phyloP scores from a whole-genome alignment of 2,329 filamentous ascomycete genomes.

The Tolypocladium nubicola region DNA sequence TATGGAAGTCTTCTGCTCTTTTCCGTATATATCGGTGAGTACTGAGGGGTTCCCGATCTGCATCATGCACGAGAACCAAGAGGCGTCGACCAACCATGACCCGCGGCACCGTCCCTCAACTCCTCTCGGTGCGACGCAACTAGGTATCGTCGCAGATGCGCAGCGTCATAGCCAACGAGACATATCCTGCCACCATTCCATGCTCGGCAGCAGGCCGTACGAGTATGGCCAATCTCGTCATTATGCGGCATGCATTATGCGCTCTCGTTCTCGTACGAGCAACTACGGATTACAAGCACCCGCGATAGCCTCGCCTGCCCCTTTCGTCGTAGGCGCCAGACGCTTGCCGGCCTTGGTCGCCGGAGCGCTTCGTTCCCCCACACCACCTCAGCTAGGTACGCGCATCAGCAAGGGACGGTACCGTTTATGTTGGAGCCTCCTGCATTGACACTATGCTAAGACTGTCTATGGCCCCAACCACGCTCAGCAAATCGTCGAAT shows the following conservation, averaged over 20 bases:
- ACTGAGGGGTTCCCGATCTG: background rate
- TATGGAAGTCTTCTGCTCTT: too few species aligned
- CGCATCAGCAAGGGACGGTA: background rate
- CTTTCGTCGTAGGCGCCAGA: too few species aligned
- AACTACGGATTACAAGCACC: too few species aligned
- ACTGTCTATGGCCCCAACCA: background rate
- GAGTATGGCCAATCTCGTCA: too few species aligned
- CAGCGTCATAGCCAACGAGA: too few species aligned
- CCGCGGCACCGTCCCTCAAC: background rate
- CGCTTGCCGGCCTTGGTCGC: too few species aligned
- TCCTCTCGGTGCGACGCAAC: background rate
- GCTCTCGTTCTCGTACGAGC: too few species aligned
- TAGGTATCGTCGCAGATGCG: background rate
- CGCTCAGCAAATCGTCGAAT: background rate
- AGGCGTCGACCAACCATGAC: background rate
- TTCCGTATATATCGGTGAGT: too few species aligned
- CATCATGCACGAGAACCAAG: background rate
- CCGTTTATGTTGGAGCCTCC: background rate
- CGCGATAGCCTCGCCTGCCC: too few species aligned
- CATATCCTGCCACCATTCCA: too few species aligned
- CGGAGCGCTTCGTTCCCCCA: slow-evolving; percentile 1
- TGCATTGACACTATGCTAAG: background rate
- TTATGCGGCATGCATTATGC: too few species aligned
- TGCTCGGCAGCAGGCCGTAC: too few species aligned
- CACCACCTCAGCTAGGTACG: background rate